Base-by-base conservation (phyloP, 2,329 filamentous ascomycete species). In the Epichloe bromicola region DNA sequence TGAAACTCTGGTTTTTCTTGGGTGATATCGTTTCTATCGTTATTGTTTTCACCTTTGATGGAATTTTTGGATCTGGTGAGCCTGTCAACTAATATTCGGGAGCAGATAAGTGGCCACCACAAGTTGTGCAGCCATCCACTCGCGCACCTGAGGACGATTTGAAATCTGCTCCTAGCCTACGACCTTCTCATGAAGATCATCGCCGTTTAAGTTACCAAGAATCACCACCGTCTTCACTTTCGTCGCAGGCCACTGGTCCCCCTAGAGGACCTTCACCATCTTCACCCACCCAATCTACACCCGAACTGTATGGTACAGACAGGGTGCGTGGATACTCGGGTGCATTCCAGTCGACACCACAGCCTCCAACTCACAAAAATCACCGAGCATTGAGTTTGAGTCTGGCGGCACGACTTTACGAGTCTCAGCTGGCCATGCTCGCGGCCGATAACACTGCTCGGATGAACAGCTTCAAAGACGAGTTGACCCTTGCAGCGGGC, bases 381-480 rank as follows among this genome's bases (percentile, higher is more conserved):
- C 6, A 36, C 19, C 43, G 37, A 14, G n/a, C 6, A 8, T 44
- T 33, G 1, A 46, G 20, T n/a, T 51, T 51, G 12, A 47, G 43
- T 36, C 60, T 50, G 33, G 49, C 57, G 3, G 65, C 67, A 23
- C 66, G 60, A 20, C 70, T 70, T 53, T 63, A 72, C 59, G 64
- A 71, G 38, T 60, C 63, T 12, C 67, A 69, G 51, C 58, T 69
- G 20, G 61, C 68, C 54, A 69, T 72, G 64, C 62, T 67, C 42
- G 61, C 65, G 38, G 60, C 63, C 17, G 60, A 62, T 44, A 64
- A 63, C 55, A 53, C 63, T 37, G 60, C 62, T 44, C 60, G 56
- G 49, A 66, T 67, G 61, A 57, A 60, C 45, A 61, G 67, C 48
- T 74, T 78, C 60, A 76, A 76, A 49, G 75, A 80, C 50, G 72